Conservation (phyloP, 257 asterid species). For the Misopates orontium region DNA sequence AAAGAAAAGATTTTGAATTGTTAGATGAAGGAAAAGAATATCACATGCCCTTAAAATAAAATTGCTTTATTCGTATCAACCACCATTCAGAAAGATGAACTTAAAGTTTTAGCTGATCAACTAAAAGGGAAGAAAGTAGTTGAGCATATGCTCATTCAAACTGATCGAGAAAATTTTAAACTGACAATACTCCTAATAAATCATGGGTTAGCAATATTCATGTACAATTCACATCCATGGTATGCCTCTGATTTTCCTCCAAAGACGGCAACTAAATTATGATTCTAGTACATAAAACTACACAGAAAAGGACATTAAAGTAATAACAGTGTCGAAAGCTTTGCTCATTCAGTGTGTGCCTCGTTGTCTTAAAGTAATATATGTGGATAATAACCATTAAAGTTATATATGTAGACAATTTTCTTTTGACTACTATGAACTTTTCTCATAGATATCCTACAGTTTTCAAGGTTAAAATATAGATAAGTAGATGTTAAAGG, state of each 20-base stretch:
- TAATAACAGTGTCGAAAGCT: neutral
- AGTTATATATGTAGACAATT: neutral
- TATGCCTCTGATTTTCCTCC: no score
- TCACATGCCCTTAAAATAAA: constrained; percentile 10
- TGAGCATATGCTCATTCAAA: no score
- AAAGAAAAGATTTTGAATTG: neutral
- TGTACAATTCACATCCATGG: no score
- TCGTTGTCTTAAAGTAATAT: no score
- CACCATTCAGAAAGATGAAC: neutral
- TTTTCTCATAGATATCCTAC: constrained; percentile 4
- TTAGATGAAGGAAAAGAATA: constrained; percentile 11
- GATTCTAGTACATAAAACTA: neutral
- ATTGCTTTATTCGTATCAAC: neutral
- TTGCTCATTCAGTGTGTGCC: neutral
- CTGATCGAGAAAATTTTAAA: no score
- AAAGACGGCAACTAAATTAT: neutral
- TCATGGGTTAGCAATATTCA: no score
- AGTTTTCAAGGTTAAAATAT: constrained; percentile 9
- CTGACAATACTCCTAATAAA: no score
- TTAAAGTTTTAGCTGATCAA: neutral
- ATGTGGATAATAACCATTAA: no score
- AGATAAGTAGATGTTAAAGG: constrained; percentile 16
- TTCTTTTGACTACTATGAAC: neutral
- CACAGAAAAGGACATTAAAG: neutral
- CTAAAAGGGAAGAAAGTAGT: constrained; percentile 1